phyloP scores from a whole-genome alignment of 306 rosid species.

The Malus fusca region DNA sequence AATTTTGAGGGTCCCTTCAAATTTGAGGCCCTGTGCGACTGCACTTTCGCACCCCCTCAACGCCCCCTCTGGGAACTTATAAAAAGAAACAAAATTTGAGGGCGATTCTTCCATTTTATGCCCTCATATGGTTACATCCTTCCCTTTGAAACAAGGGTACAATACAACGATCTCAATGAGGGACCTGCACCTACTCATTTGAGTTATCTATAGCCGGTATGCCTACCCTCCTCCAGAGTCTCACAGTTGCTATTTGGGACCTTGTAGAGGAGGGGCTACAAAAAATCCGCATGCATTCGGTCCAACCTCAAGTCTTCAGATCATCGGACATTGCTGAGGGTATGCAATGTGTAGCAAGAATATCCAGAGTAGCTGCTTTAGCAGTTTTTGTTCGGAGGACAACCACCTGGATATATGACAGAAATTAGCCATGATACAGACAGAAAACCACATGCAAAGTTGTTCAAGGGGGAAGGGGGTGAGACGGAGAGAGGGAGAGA shows the following conservation, averaged over 20 bases:
- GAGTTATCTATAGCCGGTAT: neutral
- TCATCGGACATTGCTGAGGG: slow-evolving; percentile 88
- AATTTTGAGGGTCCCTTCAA: too few species aligned
- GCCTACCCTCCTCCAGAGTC: slow-evolving; percentile 21
- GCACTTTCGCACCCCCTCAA: too few species aligned
- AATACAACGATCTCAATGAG: slow-evolving; percentile 7
- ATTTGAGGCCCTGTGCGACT: too few species aligned
- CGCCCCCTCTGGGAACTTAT: neutral
- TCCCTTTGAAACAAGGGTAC: slow-evolving; percentile 2
- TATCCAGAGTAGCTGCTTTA: slow-evolving; percentile 71
- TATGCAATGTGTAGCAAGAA: slow-evolving; percentile 85
- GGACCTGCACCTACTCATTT: slow-evolving; percentile 11
- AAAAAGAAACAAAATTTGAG: neutral
- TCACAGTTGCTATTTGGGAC: slow-evolving; percentile 15
- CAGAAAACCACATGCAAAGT: neutral
- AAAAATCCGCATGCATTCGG: neutral
- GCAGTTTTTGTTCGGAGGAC: slow-evolving; percentile 71
- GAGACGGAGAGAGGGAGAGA: slow-evolving; percentile 1
- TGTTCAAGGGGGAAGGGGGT: neutral
- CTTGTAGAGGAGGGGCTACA: neutral
- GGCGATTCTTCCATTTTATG: neutral
- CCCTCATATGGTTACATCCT: slow-evolving; percentile 19
- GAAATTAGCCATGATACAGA: neutral
- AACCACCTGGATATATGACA: slow-evolving; percentile 49
- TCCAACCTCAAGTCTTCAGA: slow-evolving; percentile 52